These are phyloP conservation scores for Pezicula neosporulosa DNA, from an alignment of 2,329 filamentous ascomycete species.

Conservation along the genomic window DNA sequence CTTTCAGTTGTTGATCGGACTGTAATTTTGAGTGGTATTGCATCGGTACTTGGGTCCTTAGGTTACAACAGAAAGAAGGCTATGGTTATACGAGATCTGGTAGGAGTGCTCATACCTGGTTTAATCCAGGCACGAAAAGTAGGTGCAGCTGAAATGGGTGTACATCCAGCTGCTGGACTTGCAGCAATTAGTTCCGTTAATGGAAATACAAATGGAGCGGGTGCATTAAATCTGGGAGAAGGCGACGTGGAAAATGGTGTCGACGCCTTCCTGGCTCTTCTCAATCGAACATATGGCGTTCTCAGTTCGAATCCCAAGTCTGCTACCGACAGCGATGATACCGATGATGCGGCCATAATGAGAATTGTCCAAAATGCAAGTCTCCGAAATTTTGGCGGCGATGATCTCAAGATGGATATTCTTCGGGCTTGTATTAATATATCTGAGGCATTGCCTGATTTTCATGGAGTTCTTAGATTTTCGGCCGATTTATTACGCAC, in stretches of 20 bases:
- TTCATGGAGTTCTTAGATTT: conserved; percentile 82
- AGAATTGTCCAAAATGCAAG: conserved; percentile 58
- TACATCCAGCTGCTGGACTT: conserved; percentile 88
- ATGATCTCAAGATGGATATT: conserved; percentile 79
- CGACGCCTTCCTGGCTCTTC: conserved; percentile 57
- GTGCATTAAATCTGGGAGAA: conserved; percentile 58
- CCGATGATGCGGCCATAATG: conserved; percentile 48
- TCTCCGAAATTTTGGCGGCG: conserved; percentile 69
- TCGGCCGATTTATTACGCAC: conserved; percentile 81
- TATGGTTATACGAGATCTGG: conserved; percentile 80
- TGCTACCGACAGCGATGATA: conserved; percentile 34
- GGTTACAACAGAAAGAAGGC: conserved; percentile 87
- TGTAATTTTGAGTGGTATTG: conserved; percentile 79
- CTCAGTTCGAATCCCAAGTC: conserved; percentile 30
- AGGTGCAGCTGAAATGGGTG: conserved; percentile 91
- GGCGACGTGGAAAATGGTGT: conserved; percentile 64
- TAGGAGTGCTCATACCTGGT: conserved; percentile 78
- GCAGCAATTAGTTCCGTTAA: conserved; percentile 62
- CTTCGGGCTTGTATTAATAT: conserved; percentile 88
- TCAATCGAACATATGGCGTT: conserved; percentile 64
- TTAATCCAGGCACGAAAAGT: conserved; percentile 88
- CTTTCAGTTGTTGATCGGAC: conserved; percentile 74
- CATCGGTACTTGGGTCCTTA: conserved; percentile 76
- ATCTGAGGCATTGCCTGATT: conserved; percentile 89
- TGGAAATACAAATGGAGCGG: conserved; percentile 45